Conservation (phyloP, 225 moss, liverwort and hornwort genomes). For the Pseudoscleropodium purum region DNA sequence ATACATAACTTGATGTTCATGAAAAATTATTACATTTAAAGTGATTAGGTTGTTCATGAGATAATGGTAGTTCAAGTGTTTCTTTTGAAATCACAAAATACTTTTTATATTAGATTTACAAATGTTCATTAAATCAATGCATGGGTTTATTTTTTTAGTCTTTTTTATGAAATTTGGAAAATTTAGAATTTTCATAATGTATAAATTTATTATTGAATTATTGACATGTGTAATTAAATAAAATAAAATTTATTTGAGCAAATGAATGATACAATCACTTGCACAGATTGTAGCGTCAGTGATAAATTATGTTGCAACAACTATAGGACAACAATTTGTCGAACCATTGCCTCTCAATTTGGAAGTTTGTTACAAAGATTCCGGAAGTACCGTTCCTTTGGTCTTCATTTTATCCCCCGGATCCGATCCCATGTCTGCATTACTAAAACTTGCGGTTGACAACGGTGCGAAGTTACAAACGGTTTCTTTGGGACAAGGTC, state of each 20-base stretch:
- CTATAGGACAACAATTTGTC: constrained; percentile 51
- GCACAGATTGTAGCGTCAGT: constrained; percentile 45
- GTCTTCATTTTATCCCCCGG: constrained; percentile 72
- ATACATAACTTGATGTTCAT: not conserved
- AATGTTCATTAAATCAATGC: no score
- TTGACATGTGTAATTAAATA: not conserved
- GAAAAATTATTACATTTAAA: not conserved
- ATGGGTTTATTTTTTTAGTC: accelerated
- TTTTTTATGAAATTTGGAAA: not conserved
- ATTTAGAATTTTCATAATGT: not conserved
- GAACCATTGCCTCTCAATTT: constrained; percentile 69
- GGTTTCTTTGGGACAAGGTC: constrained; percentile 70
- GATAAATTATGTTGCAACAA: constrained; percentile 42
- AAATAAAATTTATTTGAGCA: no score
- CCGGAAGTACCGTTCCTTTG: constrained; percentile 52
- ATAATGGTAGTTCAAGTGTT: not conserved
- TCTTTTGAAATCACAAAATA: not conserved
- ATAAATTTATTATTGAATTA: not conserved
- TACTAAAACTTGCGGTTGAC: constrained; percentile 49
- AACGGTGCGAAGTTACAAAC: constrained; percentile 69
- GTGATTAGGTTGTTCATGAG: accelerated
- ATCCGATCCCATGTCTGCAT: constrained; percentile 78
- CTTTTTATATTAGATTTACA: not conserved
- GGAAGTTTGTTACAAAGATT: constrained; percentile 67
- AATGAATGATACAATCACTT: not conserved